Conservation (phyloP, 768 basidiomycete species). For the Hydnum rufescens region DNA sequence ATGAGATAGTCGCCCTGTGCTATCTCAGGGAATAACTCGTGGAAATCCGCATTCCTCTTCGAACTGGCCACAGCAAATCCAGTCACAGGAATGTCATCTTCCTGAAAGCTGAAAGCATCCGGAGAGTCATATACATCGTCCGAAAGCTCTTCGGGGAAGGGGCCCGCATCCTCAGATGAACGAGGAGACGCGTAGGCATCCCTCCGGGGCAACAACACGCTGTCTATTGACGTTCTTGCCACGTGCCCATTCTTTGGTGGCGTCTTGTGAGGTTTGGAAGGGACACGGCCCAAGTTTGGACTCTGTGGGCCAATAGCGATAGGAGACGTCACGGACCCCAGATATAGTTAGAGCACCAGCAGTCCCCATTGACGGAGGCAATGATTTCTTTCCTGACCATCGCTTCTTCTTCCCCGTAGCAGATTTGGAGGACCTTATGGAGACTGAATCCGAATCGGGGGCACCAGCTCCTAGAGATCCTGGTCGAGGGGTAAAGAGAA, state of each 20-base stretch:
- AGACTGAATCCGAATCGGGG: no score
- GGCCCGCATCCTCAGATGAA: background rate
- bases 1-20: constrained; percentile 96
- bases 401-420: no score
- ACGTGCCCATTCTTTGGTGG: background rate
- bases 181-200: background rate
- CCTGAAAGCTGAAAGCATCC: constrained; percentile 23
- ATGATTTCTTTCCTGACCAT: no score
- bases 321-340: no score
- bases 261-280: background rate
- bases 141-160: background rate
- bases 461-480: no score
- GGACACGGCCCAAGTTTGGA: no score
- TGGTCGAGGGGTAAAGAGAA: no score
- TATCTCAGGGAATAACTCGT: constrained; percentile 72
- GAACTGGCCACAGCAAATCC: constrained; percentile 95
- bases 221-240: background rate
- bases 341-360: no score
- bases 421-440: no score
- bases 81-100: constrained; percentile 75
- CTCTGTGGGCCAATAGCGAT: no score
- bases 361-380: no score
- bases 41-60: constrained; percentile 88
- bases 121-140: constrained; percentile 14
- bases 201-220: background rate